Conservation (phyloP, 129 eudicot species). For the Arctium lappa region DNA sequence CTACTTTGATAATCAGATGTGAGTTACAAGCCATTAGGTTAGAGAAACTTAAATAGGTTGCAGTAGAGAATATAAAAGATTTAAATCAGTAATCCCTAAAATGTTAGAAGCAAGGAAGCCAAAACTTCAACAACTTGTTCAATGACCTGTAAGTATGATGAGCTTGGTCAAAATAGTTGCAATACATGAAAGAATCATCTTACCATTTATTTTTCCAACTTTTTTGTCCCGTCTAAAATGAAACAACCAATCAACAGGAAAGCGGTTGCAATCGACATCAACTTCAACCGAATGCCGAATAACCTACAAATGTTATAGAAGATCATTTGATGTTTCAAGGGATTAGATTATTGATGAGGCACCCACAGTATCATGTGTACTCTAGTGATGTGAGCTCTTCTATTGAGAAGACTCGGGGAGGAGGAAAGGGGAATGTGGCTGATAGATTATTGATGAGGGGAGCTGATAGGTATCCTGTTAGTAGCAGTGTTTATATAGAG, state of each 20-base stretch:
- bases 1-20: too few relatives aligned
- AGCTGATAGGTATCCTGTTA: constrained; percentile 49
- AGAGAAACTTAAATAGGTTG: too few relatives aligned
- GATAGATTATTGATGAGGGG: constrained; percentile 53
- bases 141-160: constrained; percentile 69
- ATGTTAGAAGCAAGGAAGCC: constrained; percentile 27
- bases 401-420: constrained; percentile 41
- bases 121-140: constrained; percentile 84
- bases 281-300: constrained; percentile 71
- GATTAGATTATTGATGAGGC: not conserved
- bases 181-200: constrained; percentile 30
- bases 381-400: constrained; percentile 72
- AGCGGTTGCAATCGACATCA: constrained; percentile 73
- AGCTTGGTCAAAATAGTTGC: constrained; percentile 31
- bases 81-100: too few relatives aligned
- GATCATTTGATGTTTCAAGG: too few relatives aligned
- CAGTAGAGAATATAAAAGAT: too few relatives aligned
- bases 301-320: constrained; percentile 52
- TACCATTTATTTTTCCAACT: constrained; percentile 86
- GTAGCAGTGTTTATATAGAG: constrained; percentile 56
- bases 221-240: constrained; percentile 97
- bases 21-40: too few relatives aligned
- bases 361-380: constrained; percentile 51
- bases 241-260: constrained; percentile 88
- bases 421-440: constrained; percentile 12